phyloP scores from a whole-genome alignment of 2,329 filamentous ascomycete species.

The Claviceps digitariae region DNA sequence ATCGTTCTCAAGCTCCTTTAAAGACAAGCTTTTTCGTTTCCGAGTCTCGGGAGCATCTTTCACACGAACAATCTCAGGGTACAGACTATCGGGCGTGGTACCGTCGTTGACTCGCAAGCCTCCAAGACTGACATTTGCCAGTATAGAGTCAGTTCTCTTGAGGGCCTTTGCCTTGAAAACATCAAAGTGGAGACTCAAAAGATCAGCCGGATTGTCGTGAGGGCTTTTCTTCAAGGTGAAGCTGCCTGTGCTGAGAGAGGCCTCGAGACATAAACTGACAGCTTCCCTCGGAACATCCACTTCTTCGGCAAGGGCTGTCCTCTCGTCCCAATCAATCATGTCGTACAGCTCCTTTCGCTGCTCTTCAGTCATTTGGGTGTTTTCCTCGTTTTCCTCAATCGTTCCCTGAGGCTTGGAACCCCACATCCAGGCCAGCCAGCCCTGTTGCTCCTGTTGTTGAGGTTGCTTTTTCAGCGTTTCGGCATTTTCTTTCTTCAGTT shows the following conservation, averaged over 20 bases:
- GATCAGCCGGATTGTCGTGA: conserved; percentile 51
- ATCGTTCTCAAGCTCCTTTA: conserved; percentile 38
- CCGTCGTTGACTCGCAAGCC: conserved; percentile 92
- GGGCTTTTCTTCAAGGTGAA: conserved; percentile 78
- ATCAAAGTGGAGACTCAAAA: conserved; percentile 87
- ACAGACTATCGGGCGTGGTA: conserved; percentile 80
- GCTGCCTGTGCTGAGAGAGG: conserved; percentile 87
- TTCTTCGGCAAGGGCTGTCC: conserved; percentile 72
- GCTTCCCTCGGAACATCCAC: conserved; percentile 85
- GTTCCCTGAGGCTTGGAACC: conserved; percentile 54
- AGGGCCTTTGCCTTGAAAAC: conserved; percentile 83
- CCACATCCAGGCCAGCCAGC: conserved; percentile 90
- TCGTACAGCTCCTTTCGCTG: conserved; percentile 94
- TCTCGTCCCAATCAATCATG: conserved; percentile 97
- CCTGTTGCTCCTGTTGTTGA: conserved; percentile 53
- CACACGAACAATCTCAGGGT: conserved; percentile 88
- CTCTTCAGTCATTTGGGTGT: conserved; percentile 83
- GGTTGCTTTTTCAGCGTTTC: conserved; percentile 60
- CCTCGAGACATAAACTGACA: conserved; percentile 83
- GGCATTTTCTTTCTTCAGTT: conserved; percentile 89
- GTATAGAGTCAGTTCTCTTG: conserved; percentile 79
- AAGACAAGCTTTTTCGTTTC: conserved; percentile 34
- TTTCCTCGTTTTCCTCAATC: conserved; percentile 51
- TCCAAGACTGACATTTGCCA: conserved; percentile 79
- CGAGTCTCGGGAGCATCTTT: conserved; percentile 60